These are phyloP conservation scores for Spathaspora hagerdaliae DNA, from an alignment of 805 yeast genomes.

Conservation along the genomic window DNA sequence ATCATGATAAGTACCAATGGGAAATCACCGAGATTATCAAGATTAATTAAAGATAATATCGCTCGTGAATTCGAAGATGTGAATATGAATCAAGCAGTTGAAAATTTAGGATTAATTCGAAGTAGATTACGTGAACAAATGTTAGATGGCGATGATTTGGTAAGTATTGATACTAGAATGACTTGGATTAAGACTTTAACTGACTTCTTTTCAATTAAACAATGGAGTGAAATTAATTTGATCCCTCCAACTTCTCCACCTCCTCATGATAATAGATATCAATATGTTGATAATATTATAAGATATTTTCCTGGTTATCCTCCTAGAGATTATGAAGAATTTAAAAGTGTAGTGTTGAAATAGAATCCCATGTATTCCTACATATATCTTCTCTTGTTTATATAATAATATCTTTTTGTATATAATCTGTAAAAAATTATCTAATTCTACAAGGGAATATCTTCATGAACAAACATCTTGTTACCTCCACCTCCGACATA, in stretches of 20 bases:
- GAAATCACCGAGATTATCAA: constrained; percentile 71
- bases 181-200: constrained; percentile 65
- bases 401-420: too few species aligned
- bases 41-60: constrained; percentile 47
- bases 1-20: constrained; percentile 84
- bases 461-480: constrained; percentile 71
- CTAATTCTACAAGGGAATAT: constrained; percentile 22
- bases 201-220: constrained; percentile 52
- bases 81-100: constrained; percentile 56
- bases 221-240: constrained; percentile 51
- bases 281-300: constrained; percentile 38
- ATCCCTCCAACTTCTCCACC: constrained; percentile 15
- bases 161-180: constrained; percentile 59
- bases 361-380: neutral
- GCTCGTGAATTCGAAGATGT: constrained; percentile 42
- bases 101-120: constrained; percentile 56
- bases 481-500: constrained; percentile 92
- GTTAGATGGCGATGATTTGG: constrained; percentile 44
- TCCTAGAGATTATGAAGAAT: constrained; percentile 21
- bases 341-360: neutral
- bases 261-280: constrained; percentile 13
- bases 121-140: constrained; percentile 42
- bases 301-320: constrained; percentile 50
- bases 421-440: too few species aligned
- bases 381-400: too few species aligned